Base-by-base conservation (phyloP, 139 green algal genomes). In the Chlorella sp. region DNA sequence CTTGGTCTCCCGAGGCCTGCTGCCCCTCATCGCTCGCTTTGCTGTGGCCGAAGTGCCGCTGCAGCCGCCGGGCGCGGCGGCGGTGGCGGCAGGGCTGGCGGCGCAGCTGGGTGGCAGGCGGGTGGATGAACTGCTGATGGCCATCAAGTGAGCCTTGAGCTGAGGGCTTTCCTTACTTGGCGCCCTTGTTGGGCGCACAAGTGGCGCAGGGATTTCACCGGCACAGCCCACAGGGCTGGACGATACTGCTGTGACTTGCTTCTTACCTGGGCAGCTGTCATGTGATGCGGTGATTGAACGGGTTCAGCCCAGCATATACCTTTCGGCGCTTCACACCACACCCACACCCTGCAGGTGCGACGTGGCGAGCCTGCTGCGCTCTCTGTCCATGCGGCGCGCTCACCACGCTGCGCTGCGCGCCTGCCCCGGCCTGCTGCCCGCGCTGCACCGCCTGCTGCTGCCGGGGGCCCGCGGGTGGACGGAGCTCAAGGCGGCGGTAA, bases 331-430 rank as follows among this genome's bases (percentile, higher is more conserved):
- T n/a, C n/a, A n/a, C n/a, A n/a, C n/a, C 11, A 21, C 51, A 60
- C 9, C 51, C 51, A 60, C 38, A n/a, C n/a, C n/a, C 23, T 85
- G 47, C 80, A 82, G 80, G 67, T 85, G 79, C 12, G 68, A 79
- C 32, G 68, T 85, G 47, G 80, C 80, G 0, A 55, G n/a, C 5
- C 41, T 75, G 67, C 68, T 85, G 67, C 80, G 80, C 32, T 60
- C 30, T 25, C 55, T 85, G 17, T 80, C 68, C 80, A 68, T 85
- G 80, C 65, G 80, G 21, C 26, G 30, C 3, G 9, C 23, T 7
- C 80, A 85, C 67, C 80, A 85, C 80, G 44, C 80, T 26, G 67
- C 80, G 16, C 80, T 85, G 32, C 80, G 80, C 44, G 21, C 63
- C 41, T 64, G 39, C 67, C 41, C 67, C 41, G 78, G 63, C 41